Evolutionary conservation across 1,284 basidiomycete genomes (phyloP).

Genomic region (Pyrrhoderma lamaoense): DNA sequence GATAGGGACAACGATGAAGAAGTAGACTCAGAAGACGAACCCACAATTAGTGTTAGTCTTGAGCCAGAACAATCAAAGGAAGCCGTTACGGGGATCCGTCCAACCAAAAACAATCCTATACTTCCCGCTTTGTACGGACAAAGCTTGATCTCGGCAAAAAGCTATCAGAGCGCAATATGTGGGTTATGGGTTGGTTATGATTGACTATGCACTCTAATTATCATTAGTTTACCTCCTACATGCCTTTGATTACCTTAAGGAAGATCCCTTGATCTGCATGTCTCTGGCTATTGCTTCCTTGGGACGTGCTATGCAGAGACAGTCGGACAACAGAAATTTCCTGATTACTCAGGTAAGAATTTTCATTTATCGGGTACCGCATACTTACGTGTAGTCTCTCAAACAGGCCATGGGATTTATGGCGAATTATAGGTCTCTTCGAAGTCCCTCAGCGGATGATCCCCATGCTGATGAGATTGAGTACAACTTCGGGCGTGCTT

Average conservation of each 20-base stretch:
- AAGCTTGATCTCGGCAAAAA: constrained; percentile 77
- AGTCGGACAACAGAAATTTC: constrained; percentile 91
- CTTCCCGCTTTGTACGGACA: constrained; percentile 81
- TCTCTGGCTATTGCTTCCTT: constrained; percentile 78
- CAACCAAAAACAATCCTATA: constrained; percentile 69
- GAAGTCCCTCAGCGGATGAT: constrained; percentile 38
- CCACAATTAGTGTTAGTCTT: constrained; percentile 20
- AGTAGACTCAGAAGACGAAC: constrained; percentile 29
- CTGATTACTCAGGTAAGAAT: constrained; percentile 60
- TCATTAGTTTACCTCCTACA: constrained; percentile 77
- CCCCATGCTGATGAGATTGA: constrained; percentile 61
- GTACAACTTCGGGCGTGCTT: constrained; percentile 86
- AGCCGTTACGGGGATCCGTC: constrained; percentile 33
- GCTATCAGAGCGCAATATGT: constrained; percentile 90
- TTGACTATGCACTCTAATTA: constrained; percentile 1
- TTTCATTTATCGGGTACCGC: constrained; percentile 10
- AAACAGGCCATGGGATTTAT: constrained; percentile 76
- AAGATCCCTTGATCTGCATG: constrained; percentile 83
- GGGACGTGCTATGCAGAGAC: constrained; percentile 86
- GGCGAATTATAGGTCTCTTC: constrained; percentile 61
- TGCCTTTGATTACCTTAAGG: constrained; percentile 76
- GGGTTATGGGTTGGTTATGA: constrained; percentile 28
- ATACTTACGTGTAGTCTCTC: background rate
- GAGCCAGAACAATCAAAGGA: constrained; percentile 22
- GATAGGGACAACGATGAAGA: constrained; percentile 21